Evolutionary conservation across 192 early-diverging fungal genomes (phyloP), one percentile per base, ranked within the genome.

Genomic region (Gamsiella multidivaricata): DNA sequence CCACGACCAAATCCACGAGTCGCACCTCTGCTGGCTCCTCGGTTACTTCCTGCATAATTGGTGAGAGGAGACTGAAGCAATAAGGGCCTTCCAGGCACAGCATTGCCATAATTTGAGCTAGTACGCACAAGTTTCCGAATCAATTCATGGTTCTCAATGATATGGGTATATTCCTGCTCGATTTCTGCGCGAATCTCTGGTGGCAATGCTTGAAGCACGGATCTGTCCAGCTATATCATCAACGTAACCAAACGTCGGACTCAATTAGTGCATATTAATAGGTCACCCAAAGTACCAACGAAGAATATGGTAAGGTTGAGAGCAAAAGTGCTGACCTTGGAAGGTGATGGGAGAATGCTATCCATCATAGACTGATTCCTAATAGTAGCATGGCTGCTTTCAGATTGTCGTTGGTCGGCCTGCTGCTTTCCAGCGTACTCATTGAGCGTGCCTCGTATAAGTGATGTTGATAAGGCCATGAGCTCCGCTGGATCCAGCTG

Each of bases 401-500:
- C 3, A 22, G 33, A 11, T 41, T 25, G 9, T 14, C 1, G 29
- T 2, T 29, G 22, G 17, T 31, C n/a, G 10, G 3, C 11, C 15
- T 25, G 34, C 11, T 26, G 1, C 31, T 7, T 64, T n/a, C 23
- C 62, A 3, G 65, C 65, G 32, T 73, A 69, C 32, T 36, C 56
- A 0, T 69, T 52, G 25, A 69, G 26, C 5, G 65, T 67, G 33
- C 53, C 45, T 32, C 64, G 32, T 5, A 73, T 68, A 2, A 39
- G 31, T 8, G 65, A 55, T 1, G 68, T 52, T 12, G 85, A 82
- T 41, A 87, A 42, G 1, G 71, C 80, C n/a, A 80, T 43, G 3
- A 84, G 72, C 5, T 68, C 75, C 0, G 37, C 32, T 10, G 83
- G 83, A 53, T 87, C 80, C 3, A 87, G n/a, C 29, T 84, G 85